phyloP scores from a whole-genome alignment of 306 rosid species.

The Betula pendula region DNA sequence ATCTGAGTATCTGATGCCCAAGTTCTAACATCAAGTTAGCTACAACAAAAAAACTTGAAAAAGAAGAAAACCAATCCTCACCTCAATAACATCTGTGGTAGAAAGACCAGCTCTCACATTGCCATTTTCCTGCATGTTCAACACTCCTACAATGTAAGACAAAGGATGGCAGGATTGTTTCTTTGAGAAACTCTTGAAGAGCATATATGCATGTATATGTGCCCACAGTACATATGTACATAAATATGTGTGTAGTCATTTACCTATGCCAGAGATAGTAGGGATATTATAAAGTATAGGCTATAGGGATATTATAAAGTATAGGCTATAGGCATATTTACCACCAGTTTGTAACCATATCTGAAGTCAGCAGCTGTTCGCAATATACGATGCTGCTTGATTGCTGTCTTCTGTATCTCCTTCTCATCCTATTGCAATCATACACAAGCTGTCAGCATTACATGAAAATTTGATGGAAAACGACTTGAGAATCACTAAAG shows the following conservation, averaged over 20 bases:
- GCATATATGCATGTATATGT: not conserved
- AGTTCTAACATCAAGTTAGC: not conserved
- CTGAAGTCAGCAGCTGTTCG: conserved; percentile 76
- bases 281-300: conserved; percentile 8
- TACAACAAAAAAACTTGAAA: not conserved
- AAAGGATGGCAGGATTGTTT: not conserved
- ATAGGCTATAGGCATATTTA: conserved; percentile 44
- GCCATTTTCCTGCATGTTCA: conserved; percentile 64
- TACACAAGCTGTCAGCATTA: conserved; percentile 23
- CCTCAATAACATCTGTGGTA: conserved; percentile 82
- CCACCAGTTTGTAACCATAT: conserved; percentile 97
- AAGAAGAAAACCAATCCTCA: conserved; percentile 18
- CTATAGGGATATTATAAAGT: conserved; percentile 21
- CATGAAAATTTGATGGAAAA: not conserved
- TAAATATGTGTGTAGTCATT: too few species aligned
- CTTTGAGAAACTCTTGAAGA: conserved; percentile 3
- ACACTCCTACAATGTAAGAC: conserved; percentile 12
- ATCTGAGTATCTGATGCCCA: not conserved
- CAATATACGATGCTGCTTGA: conserved; percentile 70
- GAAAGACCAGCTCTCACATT: conserved; percentile 78
- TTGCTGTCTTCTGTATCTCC: conserved; percentile 86
- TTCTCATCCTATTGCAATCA: conserved; percentile 75
- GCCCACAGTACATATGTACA: not conserved
- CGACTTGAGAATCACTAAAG: not conserved
- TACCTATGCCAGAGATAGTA: too few species aligned